These are phyloP conservation scores for Decorospora gaudefroyi DNA, from an alignment of 2,329 filamentous ascomycete genomes.

Conservation along the genomic window DNA sequence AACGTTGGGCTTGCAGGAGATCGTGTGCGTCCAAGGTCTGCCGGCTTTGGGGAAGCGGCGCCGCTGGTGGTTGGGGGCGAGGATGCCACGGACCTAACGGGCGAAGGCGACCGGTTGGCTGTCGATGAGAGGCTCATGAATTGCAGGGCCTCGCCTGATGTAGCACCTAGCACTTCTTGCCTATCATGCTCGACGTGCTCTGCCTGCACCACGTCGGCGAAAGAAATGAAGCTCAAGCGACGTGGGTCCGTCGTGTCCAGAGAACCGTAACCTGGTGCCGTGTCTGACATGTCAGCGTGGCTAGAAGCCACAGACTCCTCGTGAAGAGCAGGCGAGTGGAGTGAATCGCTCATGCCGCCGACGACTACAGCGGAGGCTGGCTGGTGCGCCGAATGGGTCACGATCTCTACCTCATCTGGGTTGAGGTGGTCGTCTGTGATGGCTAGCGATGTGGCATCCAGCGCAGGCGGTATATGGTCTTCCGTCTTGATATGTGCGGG, in stretches of 20 bases:
- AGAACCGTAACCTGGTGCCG: constrained; percentile 73
- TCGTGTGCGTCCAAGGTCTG: constrained; percentile 68
- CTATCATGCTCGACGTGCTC: constrained; percentile 72
- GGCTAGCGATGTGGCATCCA: constrained; percentile 88
- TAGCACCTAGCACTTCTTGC: constrained; percentile 28
- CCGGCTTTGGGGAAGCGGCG: constrained; percentile 69
- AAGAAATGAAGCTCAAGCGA: constrained; percentile 91
- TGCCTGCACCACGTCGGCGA: constrained; percentile 90
- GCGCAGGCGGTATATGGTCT: constrained; percentile 87
- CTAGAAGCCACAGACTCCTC: constrained; percentile 36
- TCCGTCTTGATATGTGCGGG: constrained; percentile 92
- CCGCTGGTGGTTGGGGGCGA: constrained; percentile 79
- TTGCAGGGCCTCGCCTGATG: constrained; percentile 66
- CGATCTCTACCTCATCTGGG: constrained; percentile 88
- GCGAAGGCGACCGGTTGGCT: constrained; percentile 72
- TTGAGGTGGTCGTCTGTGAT: constrained; percentile 86
- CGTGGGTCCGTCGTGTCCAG: constrained; percentile 78
- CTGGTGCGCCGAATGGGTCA: constrained; percentile 83
- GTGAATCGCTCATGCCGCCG: constrained; percentile 41
- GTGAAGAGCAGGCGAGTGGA: constrained; percentile 42
- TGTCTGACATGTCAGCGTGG: constrained; percentile 35
- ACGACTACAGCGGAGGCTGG: constrained; percentile 70
- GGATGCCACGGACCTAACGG: constrained; percentile 76
- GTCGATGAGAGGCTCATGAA: constrained; percentile 68
- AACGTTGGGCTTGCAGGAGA: constrained; percentile 64